Evolutionary conservation across 805 yeast genomes (phyloP).

Genomic region (Metschnikowia peoriensis): DNA sequence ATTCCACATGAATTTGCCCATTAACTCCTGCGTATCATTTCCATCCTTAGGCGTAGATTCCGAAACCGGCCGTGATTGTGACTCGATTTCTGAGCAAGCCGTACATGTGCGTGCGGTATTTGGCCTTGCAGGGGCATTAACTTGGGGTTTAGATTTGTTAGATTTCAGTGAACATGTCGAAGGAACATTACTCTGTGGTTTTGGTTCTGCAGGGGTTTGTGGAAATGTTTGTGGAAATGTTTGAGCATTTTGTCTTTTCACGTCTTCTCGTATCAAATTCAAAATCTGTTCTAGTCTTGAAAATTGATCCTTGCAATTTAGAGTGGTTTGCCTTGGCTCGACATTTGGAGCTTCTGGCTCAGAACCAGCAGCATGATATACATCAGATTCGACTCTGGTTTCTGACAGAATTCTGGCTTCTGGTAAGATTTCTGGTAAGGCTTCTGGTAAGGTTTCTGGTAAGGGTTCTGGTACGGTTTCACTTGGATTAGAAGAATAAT

Average conservation of each 20-base stretch:
- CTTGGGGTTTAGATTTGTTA: no score
- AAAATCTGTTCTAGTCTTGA: constrained; percentile 3
- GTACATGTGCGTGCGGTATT: constrained; percentile 1
- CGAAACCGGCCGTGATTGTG: constrained; percentile 8
- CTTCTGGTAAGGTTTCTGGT: no score
- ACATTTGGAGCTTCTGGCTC: no score
- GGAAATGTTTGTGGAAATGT: background rate
- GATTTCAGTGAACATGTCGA: no score
- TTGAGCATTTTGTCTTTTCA: background rate
- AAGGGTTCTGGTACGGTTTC: no score
- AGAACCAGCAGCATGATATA: no score
- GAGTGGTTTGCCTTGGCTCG: background rate
- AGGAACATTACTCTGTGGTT: background rate
- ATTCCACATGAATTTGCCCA: constrained; percentile 17
- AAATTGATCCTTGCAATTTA: constrained; percentile 3
- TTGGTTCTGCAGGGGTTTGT: background rate
- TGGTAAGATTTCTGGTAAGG: no score
- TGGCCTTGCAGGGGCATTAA: background rate
- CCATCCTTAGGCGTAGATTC: constrained; percentile 13
- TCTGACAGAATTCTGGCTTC: no score
- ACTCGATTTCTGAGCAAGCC: constrained; percentile 2
- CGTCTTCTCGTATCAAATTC: background rate
- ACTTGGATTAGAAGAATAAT: no score
- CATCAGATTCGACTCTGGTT: no score
- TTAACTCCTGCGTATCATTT: constrained; percentile 12